Conservation (phyloP, 23 red algal species). For the Chondrus crispus region DNA sequence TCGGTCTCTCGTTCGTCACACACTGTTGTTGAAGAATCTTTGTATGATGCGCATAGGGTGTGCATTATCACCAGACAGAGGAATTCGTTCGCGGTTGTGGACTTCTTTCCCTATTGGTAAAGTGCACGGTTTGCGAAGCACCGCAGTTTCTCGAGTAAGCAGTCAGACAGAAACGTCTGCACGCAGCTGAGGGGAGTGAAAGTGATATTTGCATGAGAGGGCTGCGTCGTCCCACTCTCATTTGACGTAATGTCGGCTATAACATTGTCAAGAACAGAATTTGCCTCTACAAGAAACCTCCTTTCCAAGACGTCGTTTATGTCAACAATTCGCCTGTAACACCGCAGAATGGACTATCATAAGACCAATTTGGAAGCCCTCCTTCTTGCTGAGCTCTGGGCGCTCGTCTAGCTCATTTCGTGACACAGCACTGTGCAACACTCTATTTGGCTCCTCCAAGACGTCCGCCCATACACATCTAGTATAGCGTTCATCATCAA, state of each 20-base stretch:
- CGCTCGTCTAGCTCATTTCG: too few relatives aligned
- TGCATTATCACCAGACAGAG: background rate
- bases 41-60: background rate
- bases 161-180: background rate
- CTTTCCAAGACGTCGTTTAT: background rate
- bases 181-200: background rate
- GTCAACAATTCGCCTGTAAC: background rate
- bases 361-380: background rate
- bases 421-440: too few relatives aligned
- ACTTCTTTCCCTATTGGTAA: background rate
- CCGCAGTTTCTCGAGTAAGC: background rate
- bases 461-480: background rate
- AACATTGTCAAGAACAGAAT: background rate
- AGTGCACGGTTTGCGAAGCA: background rate
- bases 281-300: background rate
- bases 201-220: background rate
- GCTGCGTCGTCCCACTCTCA: background rate
- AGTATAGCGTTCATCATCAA: background rate
- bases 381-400: too few relatives aligned
- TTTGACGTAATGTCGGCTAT: background rate
- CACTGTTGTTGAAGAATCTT: background rate
- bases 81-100: background rate
- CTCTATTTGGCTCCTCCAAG: background rate
- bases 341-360: background rate
- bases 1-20: background rate